These are phyloP conservation scores for Arthrobotrys musiformis DNA, from an alignment of 2,329 filamentous ascomycete species.

Conservation along the genomic window DNA sequence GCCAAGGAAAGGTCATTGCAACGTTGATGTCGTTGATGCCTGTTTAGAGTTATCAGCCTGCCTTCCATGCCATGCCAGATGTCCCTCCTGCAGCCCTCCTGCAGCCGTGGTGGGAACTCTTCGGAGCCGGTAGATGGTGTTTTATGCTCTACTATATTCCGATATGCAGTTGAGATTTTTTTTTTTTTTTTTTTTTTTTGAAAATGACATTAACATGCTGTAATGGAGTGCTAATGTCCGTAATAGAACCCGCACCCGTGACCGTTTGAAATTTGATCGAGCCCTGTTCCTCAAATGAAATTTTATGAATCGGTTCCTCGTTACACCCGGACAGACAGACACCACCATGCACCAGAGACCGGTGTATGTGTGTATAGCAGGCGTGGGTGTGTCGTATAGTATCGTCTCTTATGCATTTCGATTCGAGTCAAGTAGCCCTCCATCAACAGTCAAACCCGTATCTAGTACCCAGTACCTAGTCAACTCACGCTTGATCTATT, in stretches of 20 bases:
- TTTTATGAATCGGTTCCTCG: neutral
- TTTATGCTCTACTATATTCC: neutral
- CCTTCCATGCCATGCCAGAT: neutral
- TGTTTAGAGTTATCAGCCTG: slow-evolving; percentile 35
- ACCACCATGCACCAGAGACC: neutral
- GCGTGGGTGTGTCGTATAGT: neutral
- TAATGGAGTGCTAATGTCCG: slow-evolving; percentile 12
- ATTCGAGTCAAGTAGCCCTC: neutral
- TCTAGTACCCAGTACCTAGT: neutral
- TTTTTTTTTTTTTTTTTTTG: too few species aligned
- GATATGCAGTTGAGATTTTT: neutral
- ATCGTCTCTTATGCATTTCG: neutral
- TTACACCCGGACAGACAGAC: neutral
- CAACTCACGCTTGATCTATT: neutral
- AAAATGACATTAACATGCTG: slow-evolving; percentile 33
- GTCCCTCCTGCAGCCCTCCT: slow-evolving; percentile 17
- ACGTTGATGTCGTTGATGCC: slow-evolving; percentile 21
- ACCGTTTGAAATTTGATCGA: neutral
- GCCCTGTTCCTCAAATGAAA: neutral
- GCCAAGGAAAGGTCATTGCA: neutral
- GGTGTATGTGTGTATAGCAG: neutral
- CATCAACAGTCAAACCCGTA: neutral
- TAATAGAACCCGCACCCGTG: slow-evolving; percentile 15
- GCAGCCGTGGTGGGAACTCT: slow-evolving; percentile 7
- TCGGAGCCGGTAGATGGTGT: slow-evolving; percentile 14